phyloP scores from a whole-genome alignment of 116 monocot species.

The Papilionanthe hybrid region DNA sequence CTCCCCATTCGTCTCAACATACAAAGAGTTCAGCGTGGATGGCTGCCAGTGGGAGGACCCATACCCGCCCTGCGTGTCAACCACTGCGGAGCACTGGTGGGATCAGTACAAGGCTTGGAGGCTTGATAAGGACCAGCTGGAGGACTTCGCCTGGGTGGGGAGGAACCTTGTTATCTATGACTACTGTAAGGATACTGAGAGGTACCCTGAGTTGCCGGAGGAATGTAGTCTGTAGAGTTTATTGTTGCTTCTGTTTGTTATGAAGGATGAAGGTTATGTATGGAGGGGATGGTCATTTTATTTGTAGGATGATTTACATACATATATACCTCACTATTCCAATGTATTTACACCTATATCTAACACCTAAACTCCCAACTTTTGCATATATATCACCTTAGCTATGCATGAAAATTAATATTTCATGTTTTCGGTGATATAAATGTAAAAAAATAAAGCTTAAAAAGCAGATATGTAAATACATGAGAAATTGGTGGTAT shows the following conservation, averaged over 20 bases:
- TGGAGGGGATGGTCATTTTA: neutral
- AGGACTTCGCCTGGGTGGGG: constrained; percentile 66
- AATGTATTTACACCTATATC: too few species aligned
- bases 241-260: too few species aligned
- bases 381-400: too few species aligned
- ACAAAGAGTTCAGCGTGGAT: constrained; percentile 76
- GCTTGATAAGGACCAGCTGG: constrained; percentile 48
- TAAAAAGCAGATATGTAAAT: too few species aligned
- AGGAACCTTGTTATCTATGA: constrained; percentile 87
- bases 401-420: too few species aligned
- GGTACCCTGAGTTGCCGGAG: constrained; percentile 58
- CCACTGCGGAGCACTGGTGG: constrained; percentile 80
- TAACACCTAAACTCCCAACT: too few species aligned
- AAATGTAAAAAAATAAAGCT: too few species aligned
- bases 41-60: constrained; percentile 79
- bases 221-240: constrained; percentile 44
- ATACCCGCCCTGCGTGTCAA: constrained; percentile 58
- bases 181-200: constrained; percentile 65
- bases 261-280: neutral
- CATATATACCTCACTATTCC: too few species aligned
- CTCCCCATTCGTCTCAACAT: constrained; percentile 75
- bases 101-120: constrained; percentile 75
- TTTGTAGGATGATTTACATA: too few species aligned
- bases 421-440: too few species aligned
- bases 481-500: too few species aligned